These are phyloP conservation scores for Penicillium ucsense DNA, from an alignment of 495 filamentous ascomycete species.

Conservation along the genomic window DNA sequence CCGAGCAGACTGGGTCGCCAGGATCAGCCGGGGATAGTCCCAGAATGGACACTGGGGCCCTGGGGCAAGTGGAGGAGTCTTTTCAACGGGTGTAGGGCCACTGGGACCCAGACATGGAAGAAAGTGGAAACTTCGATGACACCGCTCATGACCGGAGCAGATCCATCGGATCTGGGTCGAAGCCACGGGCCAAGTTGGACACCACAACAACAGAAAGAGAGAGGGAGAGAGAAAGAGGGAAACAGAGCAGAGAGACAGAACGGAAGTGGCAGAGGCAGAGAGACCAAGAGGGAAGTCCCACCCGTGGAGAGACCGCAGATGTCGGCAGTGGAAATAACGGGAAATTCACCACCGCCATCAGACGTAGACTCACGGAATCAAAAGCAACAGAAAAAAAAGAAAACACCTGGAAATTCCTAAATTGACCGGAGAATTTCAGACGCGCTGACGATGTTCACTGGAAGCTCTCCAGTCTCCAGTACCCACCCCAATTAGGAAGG, in stretches of 20 bases:
- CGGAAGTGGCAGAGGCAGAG: too few relatives aligned
- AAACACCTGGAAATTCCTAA: too few relatives aligned
- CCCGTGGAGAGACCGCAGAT: too few relatives aligned
- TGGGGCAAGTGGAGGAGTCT: not conserved
- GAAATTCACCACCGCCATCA: constrained; percentile 5
- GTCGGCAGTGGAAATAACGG: constrained; percentile 16
- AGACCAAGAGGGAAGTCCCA: too few relatives aligned
- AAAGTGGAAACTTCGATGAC: not conserved
- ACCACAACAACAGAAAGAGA: not conserved
- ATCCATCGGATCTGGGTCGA: too few relatives aligned
- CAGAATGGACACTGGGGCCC: not conserved
- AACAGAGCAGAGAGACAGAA: constrained; percentile 4
- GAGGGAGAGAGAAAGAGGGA: constrained; percentile 3
- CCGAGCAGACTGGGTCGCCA: constrained; percentile 5
- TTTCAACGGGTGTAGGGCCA: not conserved
- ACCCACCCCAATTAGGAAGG: too few relatives aligned
- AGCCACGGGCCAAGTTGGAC: too few relatives aligned
- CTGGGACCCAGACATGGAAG: not conserved
- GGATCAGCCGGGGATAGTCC: constrained; percentile 14
- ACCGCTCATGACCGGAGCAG: not conserved
- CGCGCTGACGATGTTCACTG: too few relatives aligned
- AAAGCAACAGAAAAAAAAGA: too few relatives aligned
- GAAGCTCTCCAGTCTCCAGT: too few relatives aligned
- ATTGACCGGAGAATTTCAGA: too few relatives aligned
- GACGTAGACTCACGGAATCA: too few relatives aligned